Base-by-base conservation (phyloP, 495 filamentous ascomycete species). In the Trichoderma reesei region DNA sequence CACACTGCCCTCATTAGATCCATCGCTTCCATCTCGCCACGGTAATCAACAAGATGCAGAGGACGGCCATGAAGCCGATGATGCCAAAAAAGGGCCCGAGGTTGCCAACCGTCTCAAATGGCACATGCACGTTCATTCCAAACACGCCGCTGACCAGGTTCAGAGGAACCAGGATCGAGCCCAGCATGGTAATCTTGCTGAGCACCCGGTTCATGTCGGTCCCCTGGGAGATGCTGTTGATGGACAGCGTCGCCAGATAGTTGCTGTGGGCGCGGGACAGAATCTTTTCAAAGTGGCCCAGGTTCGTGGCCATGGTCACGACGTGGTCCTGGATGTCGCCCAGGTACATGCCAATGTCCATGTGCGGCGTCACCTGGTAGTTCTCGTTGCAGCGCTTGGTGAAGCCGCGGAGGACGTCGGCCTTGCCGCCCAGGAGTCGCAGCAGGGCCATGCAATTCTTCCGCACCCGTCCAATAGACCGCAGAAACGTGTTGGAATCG, bases 281-380 rank as follows among this genome's bases (percentile, higher is more conserved):
- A 83, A 98, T 97, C 79, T 97, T 97, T 73, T 98, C 95, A 68
- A 94, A 97, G 72, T 98, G 94, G 10, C 84, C 86, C 62, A 98
- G 77, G 73, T 96, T 98, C 67, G 86, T 90, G 85, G 96, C 95
- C 94, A 98, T 97, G 65, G 94, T 98, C 39, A 98, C 90, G 41
- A 98, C 93, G 81, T 98, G 94, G 76, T 98, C 94, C 73, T 98
- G 94, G 66, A 98, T 96, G 78, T 98, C 94, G 66, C 90, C 90
- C 3, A 98, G 80, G 70, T 98, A 98, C 65, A 98, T 82, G 14
- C 92, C 94, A 69, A 98, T 96, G 72, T 98, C 94, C 73, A 91
- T 92, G 34, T 91, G 88, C 0, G 94, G 94, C 13, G 94, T 95
- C 60, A 97, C 87, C 67, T 90, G 86, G 80, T 94, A 98, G 66